Evolutionary conservation across 2,329 filamentous ascomycete species (phyloP).

Genomic region (Drechslera avenae): DNA sequence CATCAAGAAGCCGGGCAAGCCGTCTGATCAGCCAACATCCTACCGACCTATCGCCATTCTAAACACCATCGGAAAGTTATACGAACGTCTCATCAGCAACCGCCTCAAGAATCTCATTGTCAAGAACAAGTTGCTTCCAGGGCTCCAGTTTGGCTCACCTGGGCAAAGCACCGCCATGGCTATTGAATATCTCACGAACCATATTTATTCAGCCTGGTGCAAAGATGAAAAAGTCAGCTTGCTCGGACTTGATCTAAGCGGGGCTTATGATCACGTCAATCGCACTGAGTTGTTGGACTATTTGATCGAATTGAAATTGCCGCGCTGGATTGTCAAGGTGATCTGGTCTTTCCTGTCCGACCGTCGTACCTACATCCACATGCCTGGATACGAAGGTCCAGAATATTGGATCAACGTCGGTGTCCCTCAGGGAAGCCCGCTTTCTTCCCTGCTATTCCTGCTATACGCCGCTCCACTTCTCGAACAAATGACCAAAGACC

Average conservation of each 20-base stretch:
- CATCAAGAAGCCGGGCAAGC: conserved; percentile 26
- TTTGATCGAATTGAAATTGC: background rate
- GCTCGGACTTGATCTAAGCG: conserved; percentile 3
- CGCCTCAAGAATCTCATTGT: conserved; percentile 17
- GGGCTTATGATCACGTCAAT: conserved; percentile 3
- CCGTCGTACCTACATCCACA: background rate
- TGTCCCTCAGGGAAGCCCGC: conserved; percentile 4
- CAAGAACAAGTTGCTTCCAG: background rate
- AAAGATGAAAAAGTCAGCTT: background rate
- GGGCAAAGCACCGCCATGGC: background rate
- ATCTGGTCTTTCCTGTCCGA: conserved; percentile 2
- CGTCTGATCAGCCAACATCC: conserved; percentile 17
- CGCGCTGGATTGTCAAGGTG: conserved; percentile 3
- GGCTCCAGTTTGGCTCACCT: conserved; percentile 1
- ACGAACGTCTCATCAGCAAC: conserved; percentile 28
- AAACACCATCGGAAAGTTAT: conserved; percentile 29
- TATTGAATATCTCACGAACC: background rate
- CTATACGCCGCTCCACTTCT: background rate
- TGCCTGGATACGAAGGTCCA: background rate
- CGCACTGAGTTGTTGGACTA: background rate
- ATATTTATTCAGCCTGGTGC: conserved; percentile 1
- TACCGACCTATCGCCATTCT: conserved; percentile 33
- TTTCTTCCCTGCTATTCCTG: background rate
- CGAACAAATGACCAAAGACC: background rate
- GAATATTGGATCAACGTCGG: conserved; percentile 1